Percentiles rank a stretch among this genome's conserved stretches.
Conservation (phyloP, 345 rosid genomes). For the Salix suchowensis region DNA sequence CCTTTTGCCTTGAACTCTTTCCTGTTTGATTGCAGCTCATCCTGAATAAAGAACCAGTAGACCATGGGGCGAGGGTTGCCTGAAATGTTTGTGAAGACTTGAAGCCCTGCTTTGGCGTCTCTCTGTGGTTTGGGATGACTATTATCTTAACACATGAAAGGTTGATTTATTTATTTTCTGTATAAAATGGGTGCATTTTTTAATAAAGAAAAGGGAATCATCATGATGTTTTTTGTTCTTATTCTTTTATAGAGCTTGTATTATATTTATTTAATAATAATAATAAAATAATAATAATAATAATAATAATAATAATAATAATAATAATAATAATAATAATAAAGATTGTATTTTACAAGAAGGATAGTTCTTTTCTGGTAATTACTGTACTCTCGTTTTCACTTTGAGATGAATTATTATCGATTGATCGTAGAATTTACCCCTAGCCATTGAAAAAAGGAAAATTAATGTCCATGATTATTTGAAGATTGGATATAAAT, state of each 20-base stretch:
- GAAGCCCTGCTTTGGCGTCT: neutral
- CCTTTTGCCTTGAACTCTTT: neutral
- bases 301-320: conserved; percentile 1
- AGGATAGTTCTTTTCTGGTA: no score
- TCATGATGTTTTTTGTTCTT: neutral
- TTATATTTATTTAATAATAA: conserved; percentile 3
- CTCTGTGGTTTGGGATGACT: neutral
- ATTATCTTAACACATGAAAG: neutral
- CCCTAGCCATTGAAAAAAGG: no score
- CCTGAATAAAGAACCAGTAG: neutral
- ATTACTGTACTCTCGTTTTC: no score
- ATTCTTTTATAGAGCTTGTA: neutral
- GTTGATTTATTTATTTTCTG: neutral
- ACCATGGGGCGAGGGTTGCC: neutral
- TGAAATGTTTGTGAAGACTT: neutral
- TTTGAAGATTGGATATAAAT: no score
- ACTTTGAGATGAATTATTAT: no score
- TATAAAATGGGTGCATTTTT: neutral
- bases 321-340: conserved; percentile 1
- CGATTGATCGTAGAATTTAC: no score
- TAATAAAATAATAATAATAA: neutral
- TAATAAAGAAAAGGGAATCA: neutral
- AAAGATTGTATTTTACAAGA: no score
- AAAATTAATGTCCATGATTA: no score
- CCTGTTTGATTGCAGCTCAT: neutral